Evolutionary conservation across 169 alveolate species (phyloP), one percentile per base, ranked within the genome.

Genomic region (Plasmodium falciparum): DNA sequence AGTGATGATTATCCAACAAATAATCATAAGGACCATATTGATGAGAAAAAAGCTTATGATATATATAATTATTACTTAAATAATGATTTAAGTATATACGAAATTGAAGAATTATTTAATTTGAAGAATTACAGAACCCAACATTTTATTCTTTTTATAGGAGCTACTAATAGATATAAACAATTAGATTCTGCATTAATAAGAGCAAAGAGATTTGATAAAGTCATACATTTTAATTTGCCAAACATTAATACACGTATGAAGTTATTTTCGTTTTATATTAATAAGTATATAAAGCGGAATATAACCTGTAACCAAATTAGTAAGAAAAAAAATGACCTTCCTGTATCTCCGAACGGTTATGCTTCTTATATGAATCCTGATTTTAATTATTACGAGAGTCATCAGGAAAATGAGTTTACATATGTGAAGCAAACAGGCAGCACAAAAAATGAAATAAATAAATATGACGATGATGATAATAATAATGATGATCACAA

Each of bases 121-220:
- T 52, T 85, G 45, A 85, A 65, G 62, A 85, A 33, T 9, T 52
- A 59, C 52, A 45, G 63, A 47, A 49, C 71, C 2, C 43, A 74
- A 11, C 71, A 71, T 17, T 85, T 58, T 62, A 71, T 85, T 63
- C 47, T 85, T 20, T 54, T 85, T 71, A 85, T 85, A 24, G 92
- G 72, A 26, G 92, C 92, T 9, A 85, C 92, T 1, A 85, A 85
- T 24, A 72, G 92, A 29, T 85, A 85, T 47, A 39, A 47, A 50
- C 8, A 24, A 24, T 62, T 85, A 6, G 92, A 85, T 65, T 62
- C 92, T 3, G 92, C 88, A 8, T 43, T 85, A 9, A 63, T 70
- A 2, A 20, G 92, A 58, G 71, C 92, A 26, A 85, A 85, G 43
- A 13, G 92, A 13, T 85, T 85, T 65, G 92, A 85, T 9, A 85